phyloP scores from a whole-genome alignment of 805 yeast species.

The Saccharomycopsis babjevae region DNA sequence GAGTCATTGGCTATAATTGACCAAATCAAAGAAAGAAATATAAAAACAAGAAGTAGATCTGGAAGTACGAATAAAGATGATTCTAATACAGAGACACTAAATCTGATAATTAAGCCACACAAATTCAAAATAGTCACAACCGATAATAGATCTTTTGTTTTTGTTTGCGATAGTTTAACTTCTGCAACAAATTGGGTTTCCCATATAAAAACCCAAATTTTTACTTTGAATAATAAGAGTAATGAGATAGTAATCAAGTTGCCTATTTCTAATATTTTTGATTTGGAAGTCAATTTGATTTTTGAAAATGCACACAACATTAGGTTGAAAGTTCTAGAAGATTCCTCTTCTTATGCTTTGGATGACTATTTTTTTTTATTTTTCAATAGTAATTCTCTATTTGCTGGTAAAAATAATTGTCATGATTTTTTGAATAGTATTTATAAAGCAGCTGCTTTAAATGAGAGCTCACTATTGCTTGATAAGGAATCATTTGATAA shows the following conservation, averaged over 20 bases:
- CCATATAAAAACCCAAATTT: conserved; percentile 62
- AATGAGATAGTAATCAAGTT: conserved; percentile 69
- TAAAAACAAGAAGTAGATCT: background rate
- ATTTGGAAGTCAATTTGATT: conserved; percentile 45
- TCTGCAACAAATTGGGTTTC: conserved; percentile 78
- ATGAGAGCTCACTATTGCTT: background rate
- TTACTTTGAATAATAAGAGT: conserved; percentile 58
- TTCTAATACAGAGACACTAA: background rate
- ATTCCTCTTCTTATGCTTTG: conserved; percentile 40
- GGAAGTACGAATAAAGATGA: background rate
- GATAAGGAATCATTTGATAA: background rate
- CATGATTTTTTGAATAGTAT: conserved; percentile 12
- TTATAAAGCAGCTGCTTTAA: conserved; percentile 3
- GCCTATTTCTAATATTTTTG: conserved; percentile 59
- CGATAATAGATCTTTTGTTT: conserved; percentile 46
- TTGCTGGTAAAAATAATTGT: conserved; percentile 5
- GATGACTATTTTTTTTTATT: conserved; percentile 67
- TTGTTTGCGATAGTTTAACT: conserved; percentile 62
- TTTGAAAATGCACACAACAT: conserved; percentile 49
- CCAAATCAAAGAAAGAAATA: background rate
- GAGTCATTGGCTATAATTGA: background rate
- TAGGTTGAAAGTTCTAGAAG: conserved; percentile 51
- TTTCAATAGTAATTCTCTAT: conserved; percentile 28
- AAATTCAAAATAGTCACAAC: conserved; percentile 51
- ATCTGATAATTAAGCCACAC: conserved; percentile 20